Percentiles rank a stretch among this genome's conserved stretches.
Evolutionary conservation across 345 rosid genomes (phyloP).

Genomic region (Dipteronia dyeriana): DNA sequence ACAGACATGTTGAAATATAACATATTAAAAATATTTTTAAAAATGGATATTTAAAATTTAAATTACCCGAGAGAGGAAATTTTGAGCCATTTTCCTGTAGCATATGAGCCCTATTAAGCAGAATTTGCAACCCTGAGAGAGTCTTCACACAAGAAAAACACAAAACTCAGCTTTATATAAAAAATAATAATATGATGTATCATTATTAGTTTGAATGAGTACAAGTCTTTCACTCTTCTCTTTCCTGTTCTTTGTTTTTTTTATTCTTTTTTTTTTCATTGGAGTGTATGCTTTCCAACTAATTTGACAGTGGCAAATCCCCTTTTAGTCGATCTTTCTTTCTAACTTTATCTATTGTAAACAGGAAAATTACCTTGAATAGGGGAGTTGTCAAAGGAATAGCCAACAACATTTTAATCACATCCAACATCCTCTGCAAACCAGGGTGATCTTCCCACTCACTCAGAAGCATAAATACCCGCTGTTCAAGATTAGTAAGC

Average conservation of each 20-base stretch:
- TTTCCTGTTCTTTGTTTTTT: too few relatives aligned
- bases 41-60: constrained; percentile 16
- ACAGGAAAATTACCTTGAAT: constrained; percentile 65
- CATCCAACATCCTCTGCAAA: constrained; percentile 72
- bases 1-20: constrained; percentile 13
- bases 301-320: neutral
- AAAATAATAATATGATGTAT: neutral
- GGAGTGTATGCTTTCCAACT: neutral
- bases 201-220: neutral
- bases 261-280: neutral
- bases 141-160: constrained; percentile 48
- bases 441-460: constrained; percentile 87
- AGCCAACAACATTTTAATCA: constrained; percentile 67
- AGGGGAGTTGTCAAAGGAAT: constrained; percentile 76
- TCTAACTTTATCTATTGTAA: constrained; percentile 5
- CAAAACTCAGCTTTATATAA: constrained; percentile 15
- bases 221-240: neutral
- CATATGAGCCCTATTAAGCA: constrained; percentile 53
- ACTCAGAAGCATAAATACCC: constrained; percentile 46
- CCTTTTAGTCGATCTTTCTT: neutral
- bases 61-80: constrained; percentile 67
- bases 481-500: constrained; percentile 50
- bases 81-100: constrained; percentile 71
- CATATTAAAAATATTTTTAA: neutral
- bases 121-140: constrained; percentile 80